A percentile compares a stretch with the other conserved stretches of the same genome.
phyloP scores from a whole-genome alignment of 1,139 yeast genomes.

The Arxiozyma bovina region DNA sequence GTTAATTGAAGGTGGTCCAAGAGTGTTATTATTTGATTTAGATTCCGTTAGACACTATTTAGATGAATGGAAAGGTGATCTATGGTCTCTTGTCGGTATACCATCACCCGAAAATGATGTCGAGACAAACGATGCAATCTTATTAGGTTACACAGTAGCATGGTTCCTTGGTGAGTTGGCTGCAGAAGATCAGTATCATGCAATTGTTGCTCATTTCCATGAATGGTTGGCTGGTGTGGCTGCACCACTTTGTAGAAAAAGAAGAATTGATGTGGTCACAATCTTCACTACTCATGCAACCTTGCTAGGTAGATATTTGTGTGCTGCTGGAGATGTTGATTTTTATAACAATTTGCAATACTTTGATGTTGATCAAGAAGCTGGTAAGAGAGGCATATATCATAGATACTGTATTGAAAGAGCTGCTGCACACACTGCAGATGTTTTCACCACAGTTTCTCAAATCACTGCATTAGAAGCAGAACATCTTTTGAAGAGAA shows the following conservation, averaged over 20 bases:
- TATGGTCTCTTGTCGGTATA: constrained; percentile 86
- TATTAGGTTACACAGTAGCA: constrained; percentile 87
- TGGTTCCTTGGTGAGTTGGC: constrained; percentile 96
- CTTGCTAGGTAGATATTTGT: constrained; percentile 81
- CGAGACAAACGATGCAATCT: constrained; percentile 86
- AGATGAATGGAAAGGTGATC: constrained; percentile 89
- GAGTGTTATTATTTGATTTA: constrained; percentile 80
- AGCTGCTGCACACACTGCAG: constrained; percentile 92
- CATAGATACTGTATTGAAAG: constrained; percentile 96
- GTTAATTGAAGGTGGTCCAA: constrained; percentile 96
- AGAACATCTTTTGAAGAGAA: constrained; percentile 85
- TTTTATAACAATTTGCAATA: constrained; percentile 84
- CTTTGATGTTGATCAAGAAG: constrained; percentile 95
- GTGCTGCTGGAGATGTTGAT: constrained; percentile 82
- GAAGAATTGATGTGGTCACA: constrained; percentile 88
- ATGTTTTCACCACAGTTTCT: constrained; percentile 94
- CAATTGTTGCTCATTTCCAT: constrained; percentile 90
- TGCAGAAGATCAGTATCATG: constrained; percentile 69
- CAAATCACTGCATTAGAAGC: constrained; percentile 94
- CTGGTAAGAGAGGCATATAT: constrained; percentile 94
- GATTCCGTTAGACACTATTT: constrained; percentile 59
- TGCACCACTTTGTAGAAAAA: constrained; percentile 80
- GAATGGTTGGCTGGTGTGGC: constrained; percentile 99
- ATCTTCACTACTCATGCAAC: constrained; percentile 98
- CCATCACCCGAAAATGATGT: constrained; percentile 86